Conservation (phyloP, 2,329 filamentous ascomycete species). For the Sporothrix globosa region DNA sequence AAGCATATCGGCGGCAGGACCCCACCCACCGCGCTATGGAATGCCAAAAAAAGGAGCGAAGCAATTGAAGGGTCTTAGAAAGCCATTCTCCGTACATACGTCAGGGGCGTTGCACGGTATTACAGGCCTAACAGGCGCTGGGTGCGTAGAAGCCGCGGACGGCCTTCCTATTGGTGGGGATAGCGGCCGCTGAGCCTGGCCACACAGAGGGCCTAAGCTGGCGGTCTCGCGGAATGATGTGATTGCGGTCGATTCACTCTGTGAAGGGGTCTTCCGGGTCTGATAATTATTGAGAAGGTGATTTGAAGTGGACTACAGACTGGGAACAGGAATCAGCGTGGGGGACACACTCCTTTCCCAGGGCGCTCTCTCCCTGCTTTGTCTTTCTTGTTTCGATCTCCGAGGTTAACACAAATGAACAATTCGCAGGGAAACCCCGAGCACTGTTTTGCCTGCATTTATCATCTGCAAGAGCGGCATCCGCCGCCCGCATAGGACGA, state of each 20-base stretch:
- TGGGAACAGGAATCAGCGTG: slow-evolving; percentile 5
- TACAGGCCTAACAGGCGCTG: background rate
- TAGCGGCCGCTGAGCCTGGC: background rate
- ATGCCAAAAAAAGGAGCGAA: background rate
- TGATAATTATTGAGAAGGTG: background rate
- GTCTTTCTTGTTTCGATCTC: slow-evolving; percentile 6
- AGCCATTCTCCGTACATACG: background rate
- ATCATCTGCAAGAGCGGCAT: slow-evolving; percentile 8
- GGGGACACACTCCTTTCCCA: background rate
- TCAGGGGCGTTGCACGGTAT: background rate
- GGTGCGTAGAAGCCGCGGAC: background rate
- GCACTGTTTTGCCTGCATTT: background rate
- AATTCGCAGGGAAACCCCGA: background rate
- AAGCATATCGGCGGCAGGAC: background rate
- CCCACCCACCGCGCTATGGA: slow-evolving; percentile 15
- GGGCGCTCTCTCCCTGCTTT: no score
- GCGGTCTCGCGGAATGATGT: slow-evolving; percentile 8
- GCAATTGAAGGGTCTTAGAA: no score
- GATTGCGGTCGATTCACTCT: background rate
- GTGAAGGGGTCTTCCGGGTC: background rate
- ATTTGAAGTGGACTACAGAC: slow-evolving; percentile 9
- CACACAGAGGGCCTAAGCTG: background rate
- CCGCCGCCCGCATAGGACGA: slow-evolving; percentile 5
- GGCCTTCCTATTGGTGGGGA: slow-evolving; percentile 13
- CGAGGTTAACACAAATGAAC: background rate